phyloP scores from a whole-genome alignment of 169 alveolate genomes.

The Besnoitia besnoiti region DNA sequence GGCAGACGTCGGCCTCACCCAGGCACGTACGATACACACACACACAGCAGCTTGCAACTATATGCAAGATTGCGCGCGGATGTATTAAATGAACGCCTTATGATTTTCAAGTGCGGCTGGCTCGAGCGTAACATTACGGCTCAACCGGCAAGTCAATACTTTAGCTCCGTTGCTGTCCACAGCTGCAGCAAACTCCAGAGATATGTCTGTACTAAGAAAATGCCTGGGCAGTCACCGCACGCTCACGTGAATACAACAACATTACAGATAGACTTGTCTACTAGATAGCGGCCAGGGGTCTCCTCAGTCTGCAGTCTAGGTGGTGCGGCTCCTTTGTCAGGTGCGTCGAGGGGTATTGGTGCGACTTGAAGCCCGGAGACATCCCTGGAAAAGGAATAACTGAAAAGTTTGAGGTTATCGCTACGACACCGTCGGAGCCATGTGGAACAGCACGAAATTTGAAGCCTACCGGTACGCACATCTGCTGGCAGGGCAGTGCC shows the following conservation, averaged over 20 bases:
- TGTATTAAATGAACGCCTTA: no score
- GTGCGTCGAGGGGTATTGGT: slow-evolving; percentile 68
- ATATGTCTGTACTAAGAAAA: no score
- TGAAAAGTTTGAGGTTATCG: slow-evolving; percentile 45
- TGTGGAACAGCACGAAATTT: slow-evolving; percentile 61
- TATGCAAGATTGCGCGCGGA: no score
- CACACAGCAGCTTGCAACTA: no score
- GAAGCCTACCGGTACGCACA: slow-evolving; percentile 38
- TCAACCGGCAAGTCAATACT: no score
- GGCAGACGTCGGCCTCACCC: no score
- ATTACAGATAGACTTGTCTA: background rate
- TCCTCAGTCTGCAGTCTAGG: background rate
- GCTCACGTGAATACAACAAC: background rate
- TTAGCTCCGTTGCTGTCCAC: no score
- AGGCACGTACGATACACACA: no score
- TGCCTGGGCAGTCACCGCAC: no score
- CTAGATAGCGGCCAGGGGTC: background rate
- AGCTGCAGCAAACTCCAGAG: background rate
- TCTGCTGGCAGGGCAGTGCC: no score
- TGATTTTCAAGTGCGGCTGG: no score
- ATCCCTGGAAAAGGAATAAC: slow-evolving; percentile 47
- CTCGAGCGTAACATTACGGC: no score
- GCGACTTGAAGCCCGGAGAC: slow-evolving; percentile 53
- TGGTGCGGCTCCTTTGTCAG: background rate
- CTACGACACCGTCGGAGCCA: slow-evolving; percentile 51